phyloP scores from a whole-genome alignment of 2,329 filamentous ascomycete genomes.

The Diaporthe batatas region DNA sequence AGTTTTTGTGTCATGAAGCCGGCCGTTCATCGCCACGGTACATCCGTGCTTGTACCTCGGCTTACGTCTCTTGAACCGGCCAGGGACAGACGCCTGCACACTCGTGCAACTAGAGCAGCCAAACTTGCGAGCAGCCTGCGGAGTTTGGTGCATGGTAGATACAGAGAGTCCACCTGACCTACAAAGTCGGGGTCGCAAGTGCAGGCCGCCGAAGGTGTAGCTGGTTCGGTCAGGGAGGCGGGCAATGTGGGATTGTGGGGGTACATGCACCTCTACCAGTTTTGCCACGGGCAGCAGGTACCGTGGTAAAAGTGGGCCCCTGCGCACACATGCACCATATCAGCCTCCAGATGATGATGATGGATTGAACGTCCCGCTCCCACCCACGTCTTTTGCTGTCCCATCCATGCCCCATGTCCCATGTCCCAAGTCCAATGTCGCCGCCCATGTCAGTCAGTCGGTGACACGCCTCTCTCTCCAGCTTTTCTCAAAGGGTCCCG shows the following conservation, averaged over 20 bases:
- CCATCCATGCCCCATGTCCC: not conserved
- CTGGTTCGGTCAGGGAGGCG: not conserved
- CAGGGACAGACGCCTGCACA: not conserved
- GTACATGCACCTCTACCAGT: not conserved
- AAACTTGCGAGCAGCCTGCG: not conserved
- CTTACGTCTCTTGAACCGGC: not conserved
- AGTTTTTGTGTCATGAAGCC: constrained; percentile 30
- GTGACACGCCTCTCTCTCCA: constrained; percentile 28
- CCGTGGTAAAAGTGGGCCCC: constrained; percentile 6
- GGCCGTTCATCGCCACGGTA: constrained; percentile 8
- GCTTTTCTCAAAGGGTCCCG: constrained; percentile 25
- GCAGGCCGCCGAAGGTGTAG: not conserved
- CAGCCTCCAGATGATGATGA: constrained; percentile 33
- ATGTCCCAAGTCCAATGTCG: constrained; percentile 11
- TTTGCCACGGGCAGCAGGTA: constrained; percentile 5
- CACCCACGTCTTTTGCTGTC: constrained; percentile 29
- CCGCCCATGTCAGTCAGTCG: constrained; percentile 33
- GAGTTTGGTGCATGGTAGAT: not conserved
- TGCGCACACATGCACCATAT: constrained; percentile 30
- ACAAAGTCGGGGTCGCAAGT: not conserved
- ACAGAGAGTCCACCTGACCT: not conserved
- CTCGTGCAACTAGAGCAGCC: not conserved
- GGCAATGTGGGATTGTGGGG: not conserved
- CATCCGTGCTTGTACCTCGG: constrained; percentile 25
- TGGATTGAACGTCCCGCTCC: constrained; percentile 35